Percentiles rank a stretch among this genome's conserved stretches.
These are phyloP conservation scores for Ilyonectria sp. DNA, from an alignment of 2,329 filamentous ascomycete genomes.

Conservation along the genomic window DNA sequence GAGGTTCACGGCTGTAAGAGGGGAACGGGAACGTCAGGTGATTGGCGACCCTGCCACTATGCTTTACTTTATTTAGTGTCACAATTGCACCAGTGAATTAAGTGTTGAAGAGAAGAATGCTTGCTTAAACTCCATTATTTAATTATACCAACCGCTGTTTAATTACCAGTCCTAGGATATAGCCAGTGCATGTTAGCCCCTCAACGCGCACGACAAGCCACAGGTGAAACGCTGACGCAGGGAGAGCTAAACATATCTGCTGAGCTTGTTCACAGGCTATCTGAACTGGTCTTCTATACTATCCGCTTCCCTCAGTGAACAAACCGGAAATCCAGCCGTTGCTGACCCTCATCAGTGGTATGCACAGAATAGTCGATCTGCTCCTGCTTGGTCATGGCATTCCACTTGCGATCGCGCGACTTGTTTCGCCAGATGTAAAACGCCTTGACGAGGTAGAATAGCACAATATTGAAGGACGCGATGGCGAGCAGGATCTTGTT, in stretches of 20 bases:
- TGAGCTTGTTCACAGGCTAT: not conserved
- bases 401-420: slow-evolving; percentile 60
- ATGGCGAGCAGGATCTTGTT: slow-evolving; percentile 66
- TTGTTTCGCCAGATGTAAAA: slow-evolving; percentile 66
- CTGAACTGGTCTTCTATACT: not conserved
- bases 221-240: not conserved
- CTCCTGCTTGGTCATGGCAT: slow-evolving; percentile 60
- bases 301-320: slow-evolving; percentile 54
- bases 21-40: not conserved
- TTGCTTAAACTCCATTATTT: not conserved
- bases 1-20: not conserved
- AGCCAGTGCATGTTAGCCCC: not conserved
- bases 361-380: slow-evolving; percentile 63
- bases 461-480: slow-evolving; percentile 61
- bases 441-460: slow-evolving; percentile 61
- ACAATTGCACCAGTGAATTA: too few species aligned
- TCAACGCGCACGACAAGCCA: not conserved
- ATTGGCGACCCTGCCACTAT: not conserved
- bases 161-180: not conserved
- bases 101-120: too few species aligned
- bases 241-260: not conserved
- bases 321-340: slow-evolving; percentile 70
- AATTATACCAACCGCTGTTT: not conserved
- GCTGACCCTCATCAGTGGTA: slow-evolving; percentile 67
- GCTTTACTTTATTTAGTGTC: not conserved